Base-by-base conservation (phyloP, 148 eudicot genomes). In the Mesembryanthemum crystallinum region DNA sequence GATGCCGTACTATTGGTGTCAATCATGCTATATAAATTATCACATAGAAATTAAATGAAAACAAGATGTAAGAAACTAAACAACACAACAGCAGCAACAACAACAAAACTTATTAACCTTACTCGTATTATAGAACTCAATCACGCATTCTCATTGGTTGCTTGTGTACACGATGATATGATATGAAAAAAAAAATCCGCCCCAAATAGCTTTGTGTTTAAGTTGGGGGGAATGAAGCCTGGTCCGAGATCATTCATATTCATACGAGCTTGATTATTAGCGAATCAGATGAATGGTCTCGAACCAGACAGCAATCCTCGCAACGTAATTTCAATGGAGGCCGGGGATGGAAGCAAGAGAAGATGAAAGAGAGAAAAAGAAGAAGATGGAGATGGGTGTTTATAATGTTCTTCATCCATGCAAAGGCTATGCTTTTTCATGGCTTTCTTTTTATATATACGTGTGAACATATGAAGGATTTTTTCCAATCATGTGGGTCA, bases 141-240 rank as follows among this genome's bases (percentile, higher is more conserved):
- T n/a, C n/a, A n/a, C n/a, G n/a, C n/a, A n/a, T n/a, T n/a, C n/a
- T n/a, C n/a, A n/a, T n/a, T n/a, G 39, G 39, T 3, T 35, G 39
- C 3, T 8, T 11, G 49, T 7, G 14, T 60, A 28, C 21, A 62
- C 25, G 29, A 62, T 28, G 28, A 59, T 59, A 24, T 59, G n/a
- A 1, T 52, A 4, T 52, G 21, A 52, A 0, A 17, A 47, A 9
- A 5, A 47, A 52, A 18, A 17, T 15, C 6, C 21, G 0, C 7
- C 5, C 10, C 3, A 2, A 15, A 52, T 15, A 7, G 57, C 12
- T 47, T 52, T 52, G 57, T 52, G 57, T 20, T 57, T 12, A 15
- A 62, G 97, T 85, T 92, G 90, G 71, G 95, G 97, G 97, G 97
- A 92, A 92, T 90, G 97, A 92, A 92, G 95, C 92, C 97, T 92